Evolutionary conservation across 495 filamentous ascomycete genomes (phyloP), one percentile per base, ranked within the genome.

Genomic region (Chaetomium tenue): DNA sequence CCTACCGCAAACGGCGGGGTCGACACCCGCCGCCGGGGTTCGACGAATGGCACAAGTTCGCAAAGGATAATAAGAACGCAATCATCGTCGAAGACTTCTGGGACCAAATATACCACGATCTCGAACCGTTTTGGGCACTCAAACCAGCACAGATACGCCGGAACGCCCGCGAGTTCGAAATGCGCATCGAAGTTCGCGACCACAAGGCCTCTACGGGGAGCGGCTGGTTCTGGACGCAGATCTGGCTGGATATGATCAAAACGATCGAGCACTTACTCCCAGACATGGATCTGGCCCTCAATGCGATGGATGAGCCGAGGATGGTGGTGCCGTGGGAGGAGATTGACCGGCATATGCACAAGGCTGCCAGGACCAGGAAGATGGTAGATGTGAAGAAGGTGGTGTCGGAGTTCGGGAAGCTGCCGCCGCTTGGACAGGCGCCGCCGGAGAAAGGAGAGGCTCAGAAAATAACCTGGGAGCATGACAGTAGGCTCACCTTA

Each of bases 1-100:
- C 81, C 51, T 92, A 91, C 73, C 77, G 87, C 28, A 71, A 79
- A 48, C 81, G 78, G 20, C 80, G 88, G 60, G 89, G 89, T 22
- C 79, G 89, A 7, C 88, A 91, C 66, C 89, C 89, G 3, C 89
- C 89, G 13, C 89, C 89, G 11, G 88, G 87, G 5, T 91, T 90
- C 68, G 83, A 87, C 58, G 74, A 74, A 46, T 92, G 89, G 89
- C 89, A 85, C 70, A 73, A 79, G 42, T 91, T 86, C 61, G 89
- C 89, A 12, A 76, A 80, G 62, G 78, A 86, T 55, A 78, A 86
- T 55, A 76, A 81, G 13, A 77, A 84, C 13, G 84, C 83, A 20
- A 71, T 88, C 50, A 82, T 89, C 20, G 81, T 91, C 42, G 89
- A 91, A 64, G 88, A 90, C 65, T 85, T 85, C 63, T 90, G 87